phyloP scores from a whole-genome alignment of 2,329 filamentous ascomycete species.

The Cladosporium halotolerans region DNA sequence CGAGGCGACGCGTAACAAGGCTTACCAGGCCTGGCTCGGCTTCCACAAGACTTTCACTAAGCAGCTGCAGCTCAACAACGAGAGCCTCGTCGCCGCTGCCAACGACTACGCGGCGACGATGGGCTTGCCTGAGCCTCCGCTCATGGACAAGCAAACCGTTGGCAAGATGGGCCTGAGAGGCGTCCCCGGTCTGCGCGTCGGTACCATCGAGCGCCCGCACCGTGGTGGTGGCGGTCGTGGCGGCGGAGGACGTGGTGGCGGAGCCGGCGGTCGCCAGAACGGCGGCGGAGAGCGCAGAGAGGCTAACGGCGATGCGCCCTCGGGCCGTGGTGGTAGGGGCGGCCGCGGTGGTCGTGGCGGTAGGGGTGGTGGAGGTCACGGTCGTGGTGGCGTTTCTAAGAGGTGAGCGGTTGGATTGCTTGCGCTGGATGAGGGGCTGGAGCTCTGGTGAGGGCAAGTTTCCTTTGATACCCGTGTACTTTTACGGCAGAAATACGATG shows the following conservation, averaged over 20 bases:
- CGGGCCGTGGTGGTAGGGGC: conserved; percentile 2
- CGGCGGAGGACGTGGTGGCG: background rate
- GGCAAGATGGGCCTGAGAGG: conserved; percentile 46
- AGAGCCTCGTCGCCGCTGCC: conserved; percentile 36
- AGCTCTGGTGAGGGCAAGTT: conserved; percentile 8
- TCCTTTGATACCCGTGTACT: conserved; percentile 13
- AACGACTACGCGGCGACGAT: conserved; percentile 40
- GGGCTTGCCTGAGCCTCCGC: conserved; percentile 40
- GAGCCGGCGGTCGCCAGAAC: background rate
- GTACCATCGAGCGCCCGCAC: conserved; percentile 12
- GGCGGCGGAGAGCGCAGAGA: background rate
- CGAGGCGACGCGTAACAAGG: conserved; percentile 36
- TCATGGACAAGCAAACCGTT: conserved; percentile 40
- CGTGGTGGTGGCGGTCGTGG: conserved; percentile 6
- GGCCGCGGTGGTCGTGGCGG: conserved; percentile 12
- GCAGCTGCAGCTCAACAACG: conserved; percentile 35
- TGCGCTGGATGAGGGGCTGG: background rate
- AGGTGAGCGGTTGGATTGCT: conserved; percentile 21
- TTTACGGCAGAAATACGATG: background rate
- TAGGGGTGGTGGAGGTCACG: conserved; percentile 9
- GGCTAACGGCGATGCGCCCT: conserved; percentile 4
- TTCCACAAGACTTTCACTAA: conserved; percentile 43
- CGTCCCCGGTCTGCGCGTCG: conserved; percentile 35
- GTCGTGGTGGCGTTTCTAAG: conserved; percentile 13
- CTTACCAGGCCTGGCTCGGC: conserved; percentile 43